phyloP scores from a whole-genome alignment of 2,329 filamentous ascomycete genomes.

The Didymella pomorum region DNA sequence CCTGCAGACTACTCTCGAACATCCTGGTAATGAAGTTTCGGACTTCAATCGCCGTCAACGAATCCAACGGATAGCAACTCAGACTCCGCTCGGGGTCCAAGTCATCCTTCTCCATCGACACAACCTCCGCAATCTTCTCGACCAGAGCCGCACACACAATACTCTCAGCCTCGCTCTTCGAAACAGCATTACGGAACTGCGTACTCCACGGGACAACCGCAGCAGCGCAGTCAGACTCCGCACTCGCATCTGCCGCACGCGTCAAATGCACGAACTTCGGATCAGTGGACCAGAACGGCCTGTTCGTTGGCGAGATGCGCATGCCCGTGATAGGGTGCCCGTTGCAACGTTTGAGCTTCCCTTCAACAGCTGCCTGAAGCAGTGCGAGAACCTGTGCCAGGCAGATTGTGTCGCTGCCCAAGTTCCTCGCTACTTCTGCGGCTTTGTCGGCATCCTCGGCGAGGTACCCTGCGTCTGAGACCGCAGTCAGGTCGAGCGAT shows the following conservation, averaged over 20 bases:
- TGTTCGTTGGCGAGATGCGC: slow-evolving; percentile 32
- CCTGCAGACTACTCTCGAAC: slow-evolving; percentile 62
- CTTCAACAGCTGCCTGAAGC: slow-evolving; percentile 32
- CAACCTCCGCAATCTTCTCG: slow-evolving; percentile 39
- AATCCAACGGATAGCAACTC: slow-evolving; percentile 38
- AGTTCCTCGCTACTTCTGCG: slow-evolving; percentile 35
- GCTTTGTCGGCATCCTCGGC: slow-evolving; percentile 35
- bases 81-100: slow-evolving; percentile 34
- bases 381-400: slow-evolving; percentile 40
- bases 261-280: slow-evolving; percentile 38
- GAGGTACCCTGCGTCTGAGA: slow-evolving; percentile 39
- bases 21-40: slow-evolving; percentile 44
- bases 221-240: slow-evolving; percentile 18
- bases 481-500: slow-evolving; percentile 38
- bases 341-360: slow-evolving; percentile 34
- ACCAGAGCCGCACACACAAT: slow-evolving; percentile 34
- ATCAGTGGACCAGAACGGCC: slow-evolving; percentile 40
- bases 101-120: slow-evolving; percentile 37
- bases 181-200: slow-evolving; percentile 32
- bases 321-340: slow-evolving; percentile 42
- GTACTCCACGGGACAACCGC: slow-evolving; percentile 32
- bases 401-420: slow-evolving; percentile 37
- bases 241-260: slow-evolving; percentile 31
- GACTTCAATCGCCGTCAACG: slow-evolving; percentile 43
- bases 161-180: slow-evolving; percentile 32